A percentile compares a stretch with the other conserved stretches of the same genome.
Conservation (phyloP, 805 yeast genomes). For the Saturnispora halmiae region DNA sequence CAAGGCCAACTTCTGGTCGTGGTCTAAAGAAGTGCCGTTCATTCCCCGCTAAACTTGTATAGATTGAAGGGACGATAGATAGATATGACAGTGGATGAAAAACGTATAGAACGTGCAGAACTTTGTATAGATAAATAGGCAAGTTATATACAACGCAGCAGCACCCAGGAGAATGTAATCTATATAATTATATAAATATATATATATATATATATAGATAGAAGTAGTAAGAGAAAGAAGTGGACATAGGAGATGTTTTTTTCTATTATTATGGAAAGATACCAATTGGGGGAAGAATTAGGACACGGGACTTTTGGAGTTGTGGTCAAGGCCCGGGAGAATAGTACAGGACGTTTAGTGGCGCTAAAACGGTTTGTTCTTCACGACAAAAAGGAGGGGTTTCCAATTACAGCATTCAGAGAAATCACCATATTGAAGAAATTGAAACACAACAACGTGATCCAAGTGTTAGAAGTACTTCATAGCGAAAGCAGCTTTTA, state of each 20-base stretch:
- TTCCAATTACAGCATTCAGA: slow-evolving; percentile 91
- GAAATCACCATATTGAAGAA: slow-evolving; percentile 77
- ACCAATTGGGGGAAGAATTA: slow-evolving; percentile 26
- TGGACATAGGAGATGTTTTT: background rate
- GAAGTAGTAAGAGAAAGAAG: background rate
- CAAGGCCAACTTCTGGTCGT: slow-evolving; percentile 67
- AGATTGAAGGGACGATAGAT: no score
- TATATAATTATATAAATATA: no score
- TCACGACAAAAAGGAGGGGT: slow-evolving; percentile 68
- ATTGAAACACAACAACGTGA: slow-evolving; percentile 58
- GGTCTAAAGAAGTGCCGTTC: slow-evolving; percentile 28
- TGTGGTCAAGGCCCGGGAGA: slow-evolving; percentile 67
- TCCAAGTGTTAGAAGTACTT: slow-evolving; percentile 73
- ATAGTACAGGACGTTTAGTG: slow-evolving; percentile 49
- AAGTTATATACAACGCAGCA: no score
- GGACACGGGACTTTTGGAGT: slow-evolving; percentile 90
- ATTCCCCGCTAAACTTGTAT: background rate
- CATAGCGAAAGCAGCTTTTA: slow-evolving; percentile 51
- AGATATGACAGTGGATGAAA: no score
- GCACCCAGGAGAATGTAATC: no score
- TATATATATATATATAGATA: no score
- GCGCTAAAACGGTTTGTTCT: slow-evolving; percentile 84
- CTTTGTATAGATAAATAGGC: no score
- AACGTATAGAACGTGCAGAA: no score
- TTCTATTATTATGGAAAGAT: slow-evolving; percentile 3